These are phyloP conservation scores for Kuraishia molischiana DNA, from an alignment of 805 yeast species.

Conservation along the genomic window DNA sequence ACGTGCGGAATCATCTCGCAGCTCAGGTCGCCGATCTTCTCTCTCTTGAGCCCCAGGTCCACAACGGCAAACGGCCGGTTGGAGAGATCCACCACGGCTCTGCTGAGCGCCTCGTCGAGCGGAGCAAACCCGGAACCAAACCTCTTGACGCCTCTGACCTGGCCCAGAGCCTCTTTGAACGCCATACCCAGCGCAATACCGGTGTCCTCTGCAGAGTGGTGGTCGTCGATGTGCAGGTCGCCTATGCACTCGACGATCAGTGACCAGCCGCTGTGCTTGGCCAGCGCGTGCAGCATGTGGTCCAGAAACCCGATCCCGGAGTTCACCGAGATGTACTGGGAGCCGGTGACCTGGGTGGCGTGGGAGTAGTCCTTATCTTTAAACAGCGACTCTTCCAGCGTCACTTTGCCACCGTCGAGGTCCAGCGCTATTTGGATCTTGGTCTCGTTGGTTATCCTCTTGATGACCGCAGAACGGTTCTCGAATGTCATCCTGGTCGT, in stretches of 20 bases:
- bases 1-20: conserved; percentile 99
- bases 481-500: conserved; percentile 2
- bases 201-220: conserved; percentile 93
- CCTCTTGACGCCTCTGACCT: conserved; percentile 81
- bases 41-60: conserved; percentile 84
- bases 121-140: conserved; percentile 95
- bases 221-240: conserved; percentile 93
- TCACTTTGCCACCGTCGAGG: conserved; percentile 77
- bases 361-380: conserved; percentile 27
- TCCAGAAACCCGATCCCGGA: conserved; percentile 94
- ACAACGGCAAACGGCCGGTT: conserved; percentile 89
- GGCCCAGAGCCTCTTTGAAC: conserved; percentile 83
- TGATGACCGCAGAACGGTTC: conserved; percentile 34
- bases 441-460: conserved; percentile 85
- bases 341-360: conserved; percentile 59
- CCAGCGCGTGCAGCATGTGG: conserved; percentile 96
- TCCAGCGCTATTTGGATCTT: conserved; percentile 79
- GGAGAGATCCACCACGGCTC: conserved; percentile 94
- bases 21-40: conserved; percentile 83
- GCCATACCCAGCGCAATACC: conserved; percentile 89
- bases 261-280: conserved; percentile 97
- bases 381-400: conserved; percentile 51
- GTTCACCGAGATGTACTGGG: conserved; percentile 71
- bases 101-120: conserved; percentile 86
- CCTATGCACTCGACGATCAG: conserved; percentile 83